Conservation (phyloP, 2,329 filamentous ascomycete species). For the Aspergillus pseudoterreus region DNA sequence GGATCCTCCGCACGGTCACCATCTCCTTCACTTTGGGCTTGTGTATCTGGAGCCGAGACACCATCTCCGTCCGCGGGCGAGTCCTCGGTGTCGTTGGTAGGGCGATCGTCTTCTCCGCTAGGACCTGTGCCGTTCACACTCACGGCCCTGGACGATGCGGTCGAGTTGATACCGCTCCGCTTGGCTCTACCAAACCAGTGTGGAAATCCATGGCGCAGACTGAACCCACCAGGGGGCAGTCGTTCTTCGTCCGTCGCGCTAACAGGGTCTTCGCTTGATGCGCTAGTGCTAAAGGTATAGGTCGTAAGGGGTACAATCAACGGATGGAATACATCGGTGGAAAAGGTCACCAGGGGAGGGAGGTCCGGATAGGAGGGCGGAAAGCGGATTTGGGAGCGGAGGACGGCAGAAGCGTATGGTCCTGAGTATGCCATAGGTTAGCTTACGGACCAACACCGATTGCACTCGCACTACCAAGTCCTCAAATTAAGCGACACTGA, state of each 20-base stretch:
- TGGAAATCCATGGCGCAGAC: slow-evolving; percentile 84
- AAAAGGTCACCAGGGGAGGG: slow-evolving; percentile 82
- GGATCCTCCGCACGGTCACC: slow-evolving; percentile 3
- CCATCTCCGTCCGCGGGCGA: background rate
- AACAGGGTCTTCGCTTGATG: slow-evolving; percentile 70
- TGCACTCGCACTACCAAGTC: too few species aligned
- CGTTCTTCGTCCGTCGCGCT: slow-evolving; percentile 80
- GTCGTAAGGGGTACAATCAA: slow-evolving; percentile 90
- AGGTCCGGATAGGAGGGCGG: slow-evolving; percentile 73
- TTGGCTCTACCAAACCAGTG: slow-evolving; percentile 72
- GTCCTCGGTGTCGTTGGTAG: background rate
- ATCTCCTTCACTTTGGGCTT: background rate
- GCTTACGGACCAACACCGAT: background rate
- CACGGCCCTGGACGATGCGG: slow-evolving; percentile 38
- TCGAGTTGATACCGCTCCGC: slow-evolving; percentile 37
- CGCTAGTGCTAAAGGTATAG: slow-evolving; percentile 82
- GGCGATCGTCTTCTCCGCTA: background rate
- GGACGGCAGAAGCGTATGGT: slow-evolving; percentile 80
- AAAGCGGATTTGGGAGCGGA: slow-evolving; percentile 88
- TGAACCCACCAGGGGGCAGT: slow-evolving; percentile 84
- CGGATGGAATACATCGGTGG: slow-evolving; percentile 91
- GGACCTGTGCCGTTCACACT: slow-evolving; percentile 37
- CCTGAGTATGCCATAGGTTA: slow-evolving; percentile 50
- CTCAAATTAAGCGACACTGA: too few species aligned
- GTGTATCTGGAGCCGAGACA: slow-evolving; percentile 5